These are phyloP conservation scores for Parietichytrium sp. DNA, from an alignment of 108 stramenopile species.

Conservation along the genomic window DNA sequence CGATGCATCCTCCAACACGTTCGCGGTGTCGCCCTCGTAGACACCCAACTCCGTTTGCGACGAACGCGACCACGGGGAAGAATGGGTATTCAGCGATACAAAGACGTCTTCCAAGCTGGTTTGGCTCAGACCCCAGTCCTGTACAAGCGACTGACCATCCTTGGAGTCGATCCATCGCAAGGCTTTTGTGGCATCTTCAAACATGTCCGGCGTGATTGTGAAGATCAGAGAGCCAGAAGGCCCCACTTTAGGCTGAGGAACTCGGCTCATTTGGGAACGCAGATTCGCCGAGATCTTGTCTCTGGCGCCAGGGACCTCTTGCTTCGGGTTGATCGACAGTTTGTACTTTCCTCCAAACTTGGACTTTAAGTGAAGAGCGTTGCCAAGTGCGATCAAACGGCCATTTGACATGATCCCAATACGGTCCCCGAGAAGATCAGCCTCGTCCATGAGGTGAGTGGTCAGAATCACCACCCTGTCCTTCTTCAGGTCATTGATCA, in stretches of 20 bases:
- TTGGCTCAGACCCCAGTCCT: slow-evolving; percentile 85
- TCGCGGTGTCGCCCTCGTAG: too few relatives aligned
- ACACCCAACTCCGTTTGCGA: too few relatives aligned
- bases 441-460: slow-evolving; percentile 77
- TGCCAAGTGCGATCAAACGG: slow-evolving; percentile 77
- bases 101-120: slow-evolving; percentile 96
- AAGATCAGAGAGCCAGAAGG: slow-evolving; percentile 89
- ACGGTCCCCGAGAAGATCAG: slow-evolving; percentile 70
- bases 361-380: slow-evolving; percentile 73
- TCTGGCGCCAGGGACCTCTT: background rate
- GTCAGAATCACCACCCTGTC: slow-evolving; percentile 66
- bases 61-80: too few relatives aligned
- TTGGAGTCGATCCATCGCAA: slow-evolving; percentile 74
- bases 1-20: too few relatives aligned
- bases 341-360: slow-evolving; percentile 63
- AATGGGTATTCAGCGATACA: too few relatives aligned
- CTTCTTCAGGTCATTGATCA: slow-evolving; percentile 71
- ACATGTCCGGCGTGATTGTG: slow-evolving; percentile 73
- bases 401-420: slow-evolving; percentile 74
- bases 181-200: slow-evolving; percentile 69
- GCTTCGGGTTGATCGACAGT: slow-evolving; percentile 55
- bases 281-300: background rate
- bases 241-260: slow-evolving; percentile 75
- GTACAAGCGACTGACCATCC: slow-evolving; percentile 57
- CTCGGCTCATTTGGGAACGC: slow-evolving; percentile 56